Base-by-base conservation (phyloP, 441 rosid genomes). In the Erysimum pusillum region DNA sequence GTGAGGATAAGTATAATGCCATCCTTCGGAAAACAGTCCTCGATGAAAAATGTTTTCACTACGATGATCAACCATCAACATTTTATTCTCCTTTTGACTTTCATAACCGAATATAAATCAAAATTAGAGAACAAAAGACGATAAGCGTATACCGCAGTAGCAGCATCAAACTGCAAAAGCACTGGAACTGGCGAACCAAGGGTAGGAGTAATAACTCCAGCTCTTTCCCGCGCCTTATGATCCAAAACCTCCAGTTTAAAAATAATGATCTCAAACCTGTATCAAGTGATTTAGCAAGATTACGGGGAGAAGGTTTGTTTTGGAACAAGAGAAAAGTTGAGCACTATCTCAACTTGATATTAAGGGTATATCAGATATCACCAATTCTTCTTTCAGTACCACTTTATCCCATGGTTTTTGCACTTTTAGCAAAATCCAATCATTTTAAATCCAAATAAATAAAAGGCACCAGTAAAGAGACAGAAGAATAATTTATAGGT, bases 161-260 rank as follows among this genome's bases (percentile, higher is more conserved):
- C 95, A 82, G 87, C 91, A 86, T 88, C 97, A 75, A 85, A 57
- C 81, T 87, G 94, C 80, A 95, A 78, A 76, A 90, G 85, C 74
- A 89, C 91, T 45, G 94, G 94, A 80, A 96, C 85, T 49, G 95
- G 87, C 35, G 87, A 83, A 73, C 92, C 95, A 84, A 91, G 90
- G 38, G 97, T 85, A 42, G 95, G 88, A 58, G 89, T 69, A 80
- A 91, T 86, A 63, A 93, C 82, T 67, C 98, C 97, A 61, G 98
- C 97, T 87, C 97, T 88, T 84, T 95, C 98, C 70, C 97, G 87
- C 46, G 94, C 88, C 80, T 91, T 95, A 79, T 89, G 97, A 88
- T 96, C 99, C 87, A 93, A 79, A 20, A 93, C 97, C 85, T 93
- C 99, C 78, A 96, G 83, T 82, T 89, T 93, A 82, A 88, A 95